A percentile compares a stretch with the other conserved stretches of the same genome.
Evolutionary conservation across 1,139 yeast genomes (phyloP).

Genomic region (Diutina pseudorugosa): DNA sequence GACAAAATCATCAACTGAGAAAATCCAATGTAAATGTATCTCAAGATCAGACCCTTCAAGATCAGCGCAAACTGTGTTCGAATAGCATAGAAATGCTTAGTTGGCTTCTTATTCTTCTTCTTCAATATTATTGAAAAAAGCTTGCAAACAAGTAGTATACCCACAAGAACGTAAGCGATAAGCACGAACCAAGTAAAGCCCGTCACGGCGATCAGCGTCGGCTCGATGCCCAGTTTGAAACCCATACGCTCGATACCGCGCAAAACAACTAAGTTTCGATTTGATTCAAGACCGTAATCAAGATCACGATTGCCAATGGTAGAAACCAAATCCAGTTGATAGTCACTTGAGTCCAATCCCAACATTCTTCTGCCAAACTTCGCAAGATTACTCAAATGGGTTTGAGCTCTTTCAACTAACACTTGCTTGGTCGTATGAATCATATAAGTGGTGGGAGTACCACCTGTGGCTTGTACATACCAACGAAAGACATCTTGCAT

Average conservation of each 20-base stretch:
- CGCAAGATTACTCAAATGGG: conserved; percentile 15
- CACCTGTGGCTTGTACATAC: conserved; percentile 76
- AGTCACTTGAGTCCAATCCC: conserved; percentile 5
- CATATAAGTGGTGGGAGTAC: conserved; percentile 50
- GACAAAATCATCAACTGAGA: conserved; percentile 60
- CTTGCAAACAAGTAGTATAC: conserved; percentile 37
- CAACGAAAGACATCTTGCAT: conserved; percentile 73
- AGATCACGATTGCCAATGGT: conserved; percentile 13
- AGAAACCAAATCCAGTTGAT: conserved; percentile 5
- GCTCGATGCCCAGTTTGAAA: conserved; percentile 53
- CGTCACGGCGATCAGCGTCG: conserved; percentile 60
- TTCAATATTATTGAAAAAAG: conserved; percentile 34
- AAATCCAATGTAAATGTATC: conserved; percentile 66
- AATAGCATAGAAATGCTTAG: conserved; percentile 21
- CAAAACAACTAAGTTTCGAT: conserved; percentile 43
- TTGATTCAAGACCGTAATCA: conserved; percentile 23
- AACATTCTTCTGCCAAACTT: conserved; percentile 10
- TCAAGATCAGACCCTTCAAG: conserved; percentile 54
- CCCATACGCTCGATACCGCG: conserved; percentile 74
- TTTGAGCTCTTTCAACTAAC: conserved; percentile 52
- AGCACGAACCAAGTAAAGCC: conserved; percentile 66
- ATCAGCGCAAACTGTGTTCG: conserved; percentile 41
- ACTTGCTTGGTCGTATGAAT: conserved; percentile 46
- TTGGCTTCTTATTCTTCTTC: conserved; percentile 32
- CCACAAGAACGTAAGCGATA: conserved; percentile 42